Base-by-base conservation (phyloP, 2,329 filamentous ascomycete species). In the Elsinoe arachidis region DNA sequence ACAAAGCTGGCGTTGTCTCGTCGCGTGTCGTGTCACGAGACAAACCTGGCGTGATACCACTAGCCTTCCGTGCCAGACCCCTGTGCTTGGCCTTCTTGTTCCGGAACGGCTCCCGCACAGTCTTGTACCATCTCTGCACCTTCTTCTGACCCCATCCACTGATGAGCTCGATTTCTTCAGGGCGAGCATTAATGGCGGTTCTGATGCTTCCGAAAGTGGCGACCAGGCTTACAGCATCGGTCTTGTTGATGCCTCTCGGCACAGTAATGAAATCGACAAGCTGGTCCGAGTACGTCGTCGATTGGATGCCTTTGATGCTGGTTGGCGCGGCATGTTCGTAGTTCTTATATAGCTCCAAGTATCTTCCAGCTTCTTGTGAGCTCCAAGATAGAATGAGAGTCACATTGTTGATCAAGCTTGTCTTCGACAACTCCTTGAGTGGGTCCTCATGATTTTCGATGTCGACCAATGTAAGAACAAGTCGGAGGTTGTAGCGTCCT, bases 141-240 rank as follows among this genome's bases (percentile, higher is more conserved):
- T 99, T 99, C 74, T 89, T 90, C 72, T 95, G 89, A 34, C 93
- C 93, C 91, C 91, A 99, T 1, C 93, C 93, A 30, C 85, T 81
- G n/a, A 99, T 83, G 61, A 88, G 76, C 12, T 84, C 83, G 35
- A 99, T 80, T 70, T 95, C 88, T 68, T 97, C 93, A 0, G 88
- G 83, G 44, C 87, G 81, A 1, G 90, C 92, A 70, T 96, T 96
- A 59, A 97, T 78, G 0, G 92, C 92, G 37, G 87, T 88, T 63
- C 85, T 83, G 58, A 99, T 73, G 63, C 88, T 95, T 21, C 93
- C 93, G 75, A 97, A 99, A 53, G 90, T 90, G 63, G 88, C 88
- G 35, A 97, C 90, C 53, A 99, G 74, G 26, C 88, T 87, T 9
- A 96, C 84, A 0, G 93, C 90, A 72, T 99, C 93, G 1, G 90